Percentiles rank a stretch among this genome's conserved stretches.
Evolutionary conservation across 2,329 filamentous ascomycete genomes (phyloP).

Genomic region (Cercospora citrullina): DNA sequence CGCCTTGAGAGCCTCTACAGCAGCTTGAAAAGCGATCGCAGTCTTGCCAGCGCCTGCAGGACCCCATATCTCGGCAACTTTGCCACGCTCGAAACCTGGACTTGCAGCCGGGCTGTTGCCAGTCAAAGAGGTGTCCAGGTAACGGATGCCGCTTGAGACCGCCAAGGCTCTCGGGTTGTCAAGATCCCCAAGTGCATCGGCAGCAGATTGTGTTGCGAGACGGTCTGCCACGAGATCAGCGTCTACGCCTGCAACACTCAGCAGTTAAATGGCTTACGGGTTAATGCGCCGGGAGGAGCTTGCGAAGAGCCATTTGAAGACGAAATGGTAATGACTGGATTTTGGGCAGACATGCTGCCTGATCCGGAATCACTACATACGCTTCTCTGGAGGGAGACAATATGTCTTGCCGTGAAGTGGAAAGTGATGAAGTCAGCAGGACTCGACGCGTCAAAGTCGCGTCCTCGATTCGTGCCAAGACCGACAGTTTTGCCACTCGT

Average conservation of each 20-base stretch:
- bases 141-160: conserved; percentile 17
- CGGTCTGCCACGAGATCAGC: conserved; percentile 15
- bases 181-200: conserved; percentile 15
- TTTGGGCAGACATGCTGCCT: conserved; percentile 16
- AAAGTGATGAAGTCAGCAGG: background rate
- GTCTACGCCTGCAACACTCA: no score
- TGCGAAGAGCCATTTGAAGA: conserved; percentile 10
- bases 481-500: background rate
- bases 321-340: conserved; percentile 16
- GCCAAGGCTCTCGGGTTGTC: background rate
- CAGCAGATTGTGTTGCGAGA: conserved; percentile 23
- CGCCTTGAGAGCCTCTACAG: conserved; percentile 59
- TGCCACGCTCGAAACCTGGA: conserved; percentile 70
- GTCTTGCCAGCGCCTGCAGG: conserved; percentile 86
- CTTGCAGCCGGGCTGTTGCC: conserved; percentile 7
- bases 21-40: conserved; percentile 59
- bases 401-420: background rate
- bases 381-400: background rate
- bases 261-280: conserved; percentile 5
- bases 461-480: background rate
- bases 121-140: conserved; percentile 19
- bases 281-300: background rate
- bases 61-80: conserved; percentile 84
- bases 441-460: background rate
- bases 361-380: background rate